Evolutionary conservation across 202 grass and related monocot species (phyloP), one percentile per base, ranked within the genome.

Genomic region (Setaria italica): DNA sequence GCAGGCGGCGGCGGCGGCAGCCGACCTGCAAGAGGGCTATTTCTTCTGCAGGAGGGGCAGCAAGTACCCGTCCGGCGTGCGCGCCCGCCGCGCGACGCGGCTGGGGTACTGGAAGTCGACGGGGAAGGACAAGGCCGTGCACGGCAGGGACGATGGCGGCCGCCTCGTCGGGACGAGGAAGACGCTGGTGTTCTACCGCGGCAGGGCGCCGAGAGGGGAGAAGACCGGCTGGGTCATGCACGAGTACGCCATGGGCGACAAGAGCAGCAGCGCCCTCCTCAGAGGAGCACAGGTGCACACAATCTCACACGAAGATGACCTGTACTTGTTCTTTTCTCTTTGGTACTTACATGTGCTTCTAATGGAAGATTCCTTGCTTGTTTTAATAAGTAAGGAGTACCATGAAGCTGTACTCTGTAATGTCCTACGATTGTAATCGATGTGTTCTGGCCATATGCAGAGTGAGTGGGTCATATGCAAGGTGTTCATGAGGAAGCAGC

Each of bases 41-140:
- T 92, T 89, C 87, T 92, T 92, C 78, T 89, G 90, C 84, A 87
- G 4, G 47, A 89, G 82, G 53, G 76, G 88, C 79, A 83, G 84
- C 74, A 89, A 80, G 84, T 87, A 87, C 62, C 84, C 70, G 0
- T 86, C 87, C 41, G 90, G 87, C 21, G 58, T 74, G 9, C 85
- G 90, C 12, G 48, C 79, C 34, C 85, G 85, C 75, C 80, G 90
- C n/a, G 84, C 87, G 17, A 92, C 90, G 17, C 74, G 29, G 54
- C 21, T 41, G 4, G 84, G 90, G 12, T 92, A 92, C 84, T 92
- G 87, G 90, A 92, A 92, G 85, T 89, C 90, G 16, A 92, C 84
- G 48, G 87, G 90, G 53, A 92, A 92, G 85, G 90, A 92, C 76
- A 92, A 80, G 84, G 79, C 20, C 25, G 85, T 92, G 76, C 58